These are phyloP conservation scores for Ustilago tritici DNA, from an alignment of 1,284 basidiomycete genomes.

Conservation along the genomic window DNA sequence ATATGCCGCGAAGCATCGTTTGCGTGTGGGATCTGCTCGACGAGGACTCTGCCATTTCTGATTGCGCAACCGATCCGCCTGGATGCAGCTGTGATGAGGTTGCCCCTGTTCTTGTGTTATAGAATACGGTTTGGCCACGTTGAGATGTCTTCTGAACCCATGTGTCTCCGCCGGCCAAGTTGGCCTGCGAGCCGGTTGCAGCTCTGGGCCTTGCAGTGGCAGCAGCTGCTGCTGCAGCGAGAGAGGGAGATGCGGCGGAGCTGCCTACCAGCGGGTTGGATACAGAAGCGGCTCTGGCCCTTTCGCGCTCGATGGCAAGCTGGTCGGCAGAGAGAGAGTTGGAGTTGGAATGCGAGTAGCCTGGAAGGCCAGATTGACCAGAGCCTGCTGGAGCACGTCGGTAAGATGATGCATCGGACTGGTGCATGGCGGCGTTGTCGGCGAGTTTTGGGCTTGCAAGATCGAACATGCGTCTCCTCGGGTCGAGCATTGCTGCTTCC, in stretches of 20 bases:
- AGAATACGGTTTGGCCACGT: conserved; percentile 84
- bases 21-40: conserved; percentile 20
- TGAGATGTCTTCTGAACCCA: conserved; percentile 71
- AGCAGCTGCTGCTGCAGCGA: conserved; percentile 22
- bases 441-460: conserved; percentile 16
- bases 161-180: conserved; percentile 57
- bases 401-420: conserved; percentile 17
- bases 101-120: conserved; percentile 90
- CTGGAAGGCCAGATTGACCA: conserved; percentile 1
- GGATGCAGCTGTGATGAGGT: conserved; percentile 83
- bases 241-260: conserved; percentile 18
- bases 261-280: conserved; percentile 24
- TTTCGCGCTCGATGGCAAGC: conserved; percentile 31
- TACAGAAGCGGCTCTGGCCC: conserved; percentile 32
- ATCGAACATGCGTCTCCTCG: conserved; percentile 32
- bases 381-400: conserved; percentile 1
- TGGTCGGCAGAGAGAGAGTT: conserved; percentile 20
- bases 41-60: conserved; percentile 4
- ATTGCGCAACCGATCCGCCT: conserved; percentile 8
- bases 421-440: conserved; percentile 11
- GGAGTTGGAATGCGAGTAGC: conserved; percentile 5
- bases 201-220: conserved; percentile 42
- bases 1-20: conserved; percentile 24
- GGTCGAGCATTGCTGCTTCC: conserved; percentile 56
- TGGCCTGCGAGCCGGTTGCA: conserved; percentile 39